Percentiles rank a stretch among this genome's conserved stretches.
phyloP scores from a whole-genome alignment of 2,329 filamentous ascomycete species.

The Colletotrichum higginsianum region DNA sequence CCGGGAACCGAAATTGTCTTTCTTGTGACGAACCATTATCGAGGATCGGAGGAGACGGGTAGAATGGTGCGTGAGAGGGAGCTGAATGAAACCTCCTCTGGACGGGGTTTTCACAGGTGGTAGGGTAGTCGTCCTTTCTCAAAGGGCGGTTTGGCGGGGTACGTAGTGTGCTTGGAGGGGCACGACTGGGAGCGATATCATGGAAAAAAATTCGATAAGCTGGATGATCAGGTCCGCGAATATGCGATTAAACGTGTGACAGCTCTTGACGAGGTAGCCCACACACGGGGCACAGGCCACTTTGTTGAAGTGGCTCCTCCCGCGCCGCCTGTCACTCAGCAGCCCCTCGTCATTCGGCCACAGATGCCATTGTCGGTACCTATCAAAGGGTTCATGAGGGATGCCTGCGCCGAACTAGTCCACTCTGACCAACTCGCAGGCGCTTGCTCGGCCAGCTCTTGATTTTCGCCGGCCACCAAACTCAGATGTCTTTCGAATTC shows the following conservation, averaged over 20 bases:
- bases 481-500: conserved; percentile 19
- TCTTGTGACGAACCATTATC: conserved; percentile 96
- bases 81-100: neutral
- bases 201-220: conserved; percentile 23
- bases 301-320: conserved; percentile 32
- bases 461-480: conserved; percentile 9
- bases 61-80: neutral
- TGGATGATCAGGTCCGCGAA: neutral
- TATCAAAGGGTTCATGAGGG: conserved; percentile 38
- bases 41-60: neutral
- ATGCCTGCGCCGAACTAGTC: conserved; percentile 42
- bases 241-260: conserved; percentile 20
- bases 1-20: conserved; percentile 81
- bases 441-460: conserved; percentile 36
- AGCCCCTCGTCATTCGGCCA: conserved; percentile 42
- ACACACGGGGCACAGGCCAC: conserved; percentile 31
- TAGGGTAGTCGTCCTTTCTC: neutral
- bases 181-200: conserved; percentile 2
- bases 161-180: conserved; percentile 21
- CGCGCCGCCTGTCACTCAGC: conserved; percentile 31
- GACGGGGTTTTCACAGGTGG: neutral
- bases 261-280: conserved; percentile 15
- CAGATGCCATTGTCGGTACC: conserved; percentile 27
- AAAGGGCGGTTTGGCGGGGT: conserved; percentile 15
- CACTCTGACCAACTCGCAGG: conserved; percentile 40